Evolutionary conservation across 1,284 basidiomycete species (phyloP), one percentile per base, ranked within the genome.

Genomic region (Singerocomus rubriflavus): DNA sequence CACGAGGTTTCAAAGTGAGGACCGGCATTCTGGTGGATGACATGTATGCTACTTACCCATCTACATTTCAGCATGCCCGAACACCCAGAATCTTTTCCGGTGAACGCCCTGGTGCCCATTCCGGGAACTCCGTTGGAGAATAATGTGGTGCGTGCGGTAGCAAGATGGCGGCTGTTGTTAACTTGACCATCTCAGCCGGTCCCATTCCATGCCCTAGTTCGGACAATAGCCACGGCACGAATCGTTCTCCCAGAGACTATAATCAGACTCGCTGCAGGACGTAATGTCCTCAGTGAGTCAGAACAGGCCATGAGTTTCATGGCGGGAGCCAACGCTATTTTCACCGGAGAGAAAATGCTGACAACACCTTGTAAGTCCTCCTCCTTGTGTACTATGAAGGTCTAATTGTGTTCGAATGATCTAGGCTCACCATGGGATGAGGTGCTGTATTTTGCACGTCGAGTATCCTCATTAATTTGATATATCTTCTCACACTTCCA

Each of bases 281-380:
- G 96, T 62, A 93, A 94, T 68, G 90, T 85, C 4, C 84, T 98
- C 64, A 80, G 79, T 56, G 96, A 99, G 73, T 80, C 90, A 7
- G 91, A 98, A 70, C 96, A 98, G 61, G 93, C 88, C 12, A 95
- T 99, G 91, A 93, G 92, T 64, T 99, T 98, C 74, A 89, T 98
- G 85, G 94, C 96, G 6, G 96, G 96, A 43, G 96, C 96, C 42
- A 99, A 99, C 66, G 96, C 96, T 35, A 89, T 98, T 57, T 99
- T 99, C 68, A 99, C 96, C 16, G 96, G 96, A 37, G 93, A 98
- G 67, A 80, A 88, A 63, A 98, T 98, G 96, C 71, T 99, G 57
- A 99, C 96, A 6, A 98, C 96, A 12, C 95, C 96, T 41, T 95
- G 88, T 88, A 61, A 71, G 88, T 78, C 41, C 29, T 44, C 55